Evolutionary conservation across 192 early-diverging fungal genomes (phyloP).

Genomic region (Helicostylum pulchrum): DNA sequence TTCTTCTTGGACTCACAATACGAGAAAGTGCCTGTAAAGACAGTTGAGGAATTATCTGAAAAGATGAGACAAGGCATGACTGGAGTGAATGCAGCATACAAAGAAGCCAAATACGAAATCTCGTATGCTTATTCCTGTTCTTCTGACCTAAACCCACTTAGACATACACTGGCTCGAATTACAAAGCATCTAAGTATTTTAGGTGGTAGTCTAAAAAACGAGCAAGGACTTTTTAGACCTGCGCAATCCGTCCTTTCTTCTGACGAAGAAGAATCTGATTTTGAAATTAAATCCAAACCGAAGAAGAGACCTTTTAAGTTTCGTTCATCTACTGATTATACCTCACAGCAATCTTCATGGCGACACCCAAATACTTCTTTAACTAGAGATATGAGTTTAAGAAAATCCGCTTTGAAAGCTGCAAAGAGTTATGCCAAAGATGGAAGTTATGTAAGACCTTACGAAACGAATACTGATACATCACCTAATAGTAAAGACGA

Average conservation of each 20-base stretch:
- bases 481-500: too few species aligned
- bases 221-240: conserved; percentile 28
- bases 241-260: not conserved
- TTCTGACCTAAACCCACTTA: conserved; percentile 15
- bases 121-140: conserved; percentile 33
- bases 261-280: too few species aligned
- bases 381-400: too few species aligned
- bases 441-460: too few species aligned
- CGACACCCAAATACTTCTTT: too few species aligned
- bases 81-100: conserved; percentile 32
- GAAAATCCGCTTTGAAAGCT: too few species aligned
- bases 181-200: conserved; percentile 34
- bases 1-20: conserved; percentile 31
- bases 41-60: not conserved
- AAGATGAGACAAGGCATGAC: conserved; percentile 26
- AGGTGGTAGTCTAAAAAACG: conserved; percentile 27
- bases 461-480: too few species aligned
- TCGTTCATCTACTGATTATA: too few species aligned
- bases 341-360: too few species aligned
- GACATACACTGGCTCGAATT: conserved; percentile 22
- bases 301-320: too few species aligned
- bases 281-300: too few species aligned
- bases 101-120: conserved; percentile 35
- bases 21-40: conserved; percentile 7
- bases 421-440: too few species aligned